A percentile compares a stretch with the other conserved stretches of the same genome.
Evolutionary conservation across 2,329 filamentous ascomycete species (phyloP).

Genomic region (Macrophomina phaseolina): DNA sequence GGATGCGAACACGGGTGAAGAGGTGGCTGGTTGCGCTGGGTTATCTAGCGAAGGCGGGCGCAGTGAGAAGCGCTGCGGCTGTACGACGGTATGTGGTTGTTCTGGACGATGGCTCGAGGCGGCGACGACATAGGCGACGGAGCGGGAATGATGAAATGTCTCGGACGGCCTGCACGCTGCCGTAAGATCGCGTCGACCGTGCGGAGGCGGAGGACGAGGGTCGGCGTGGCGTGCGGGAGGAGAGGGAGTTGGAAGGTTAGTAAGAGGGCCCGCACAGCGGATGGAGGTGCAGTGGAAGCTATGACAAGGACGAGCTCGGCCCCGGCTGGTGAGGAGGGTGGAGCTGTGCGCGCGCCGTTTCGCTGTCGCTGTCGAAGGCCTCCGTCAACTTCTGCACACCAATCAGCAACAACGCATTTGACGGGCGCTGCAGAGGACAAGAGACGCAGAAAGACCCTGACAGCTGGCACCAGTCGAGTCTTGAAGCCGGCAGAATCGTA

Average conservation of each 20-base stretch:
- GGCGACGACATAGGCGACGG: constrained; percentile 16
- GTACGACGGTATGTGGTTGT: constrained; percentile 23
- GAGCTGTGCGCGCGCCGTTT: constrained; percentile 6
- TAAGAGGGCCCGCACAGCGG: constrained; percentile 13
- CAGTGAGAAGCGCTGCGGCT: constrained; percentile 13
- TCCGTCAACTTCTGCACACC: constrained; percentile 18
- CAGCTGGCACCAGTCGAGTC: constrained; percentile 18
- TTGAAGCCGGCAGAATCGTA: background rate
- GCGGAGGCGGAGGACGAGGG: constrained; percentile 4
- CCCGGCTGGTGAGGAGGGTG: constrained; percentile 3
- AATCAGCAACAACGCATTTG: constrained; percentile 22
- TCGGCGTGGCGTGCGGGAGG: constrained; percentile 7
- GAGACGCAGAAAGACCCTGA: constrained; percentile 2
- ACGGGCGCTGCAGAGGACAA: constrained; percentile 2
- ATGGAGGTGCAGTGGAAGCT: constrained; percentile 26
- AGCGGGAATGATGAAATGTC: constrained; percentile 1
- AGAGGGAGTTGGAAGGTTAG: constrained; percentile 11
- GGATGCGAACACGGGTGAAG: constrained; percentile 8
- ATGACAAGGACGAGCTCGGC: constrained; percentile 26
- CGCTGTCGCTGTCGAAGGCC: constrained; percentile 5
- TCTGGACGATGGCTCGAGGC: constrained; percentile 22
- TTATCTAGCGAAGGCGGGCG: constrained; percentile 9
- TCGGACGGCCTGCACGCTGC: constrained; percentile 4
- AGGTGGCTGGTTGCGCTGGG: constrained; percentile 2
- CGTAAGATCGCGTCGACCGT: background rate